phyloP scores from a whole-genome alignment of 345 rosid species.

The Citrus medica region DNA sequence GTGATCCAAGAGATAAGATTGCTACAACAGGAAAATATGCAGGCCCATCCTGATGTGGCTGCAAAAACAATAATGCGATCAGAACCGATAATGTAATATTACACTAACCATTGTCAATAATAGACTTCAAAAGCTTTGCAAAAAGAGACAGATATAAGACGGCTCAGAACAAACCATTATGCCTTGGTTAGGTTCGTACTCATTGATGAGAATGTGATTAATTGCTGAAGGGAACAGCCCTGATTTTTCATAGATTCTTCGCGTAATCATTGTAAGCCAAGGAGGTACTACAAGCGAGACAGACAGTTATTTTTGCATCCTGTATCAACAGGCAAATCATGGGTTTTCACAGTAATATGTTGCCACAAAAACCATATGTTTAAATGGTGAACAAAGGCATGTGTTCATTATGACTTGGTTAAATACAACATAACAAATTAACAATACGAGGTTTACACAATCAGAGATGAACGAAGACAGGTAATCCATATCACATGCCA shows the following conservation, averaged over 20 bases:
- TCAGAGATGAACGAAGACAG: too few relatives aligned
- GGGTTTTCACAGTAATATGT: conserved; percentile 12
- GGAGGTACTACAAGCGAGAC: conserved; percentile 3
- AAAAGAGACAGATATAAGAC: background rate
- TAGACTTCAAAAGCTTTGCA: background rate
- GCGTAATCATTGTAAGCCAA: background rate
- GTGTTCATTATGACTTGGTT: background rate
- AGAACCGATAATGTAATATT: background rate
- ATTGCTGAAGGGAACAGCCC: conserved; percentile 71
- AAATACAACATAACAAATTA: background rate
- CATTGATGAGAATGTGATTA: conserved; percentile 89
- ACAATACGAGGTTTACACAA: too few relatives aligned
- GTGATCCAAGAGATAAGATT: conserved; percentile 78
- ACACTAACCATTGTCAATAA: background rate
- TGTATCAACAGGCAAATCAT: conserved; percentile 46
- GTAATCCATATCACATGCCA: background rate
- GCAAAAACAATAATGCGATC: conserved; percentile 21
- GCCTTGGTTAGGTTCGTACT: conserved; percentile 81
- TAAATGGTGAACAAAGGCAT: background rate
- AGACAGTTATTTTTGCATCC: conserved; percentile 36
- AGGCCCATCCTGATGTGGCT: conserved; percentile 98
- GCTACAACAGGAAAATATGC: conserved; percentile 91
- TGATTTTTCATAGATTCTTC: conserved; percentile 54
- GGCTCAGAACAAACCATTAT: conserved; percentile 58
- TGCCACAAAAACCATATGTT: background rate